A percentile compares a stretch with the other conserved stretches of the same genome.
Evolutionary conservation across 306 rosid genomes (phyloP).

Genomic region (Biancaea sappan): DNA sequence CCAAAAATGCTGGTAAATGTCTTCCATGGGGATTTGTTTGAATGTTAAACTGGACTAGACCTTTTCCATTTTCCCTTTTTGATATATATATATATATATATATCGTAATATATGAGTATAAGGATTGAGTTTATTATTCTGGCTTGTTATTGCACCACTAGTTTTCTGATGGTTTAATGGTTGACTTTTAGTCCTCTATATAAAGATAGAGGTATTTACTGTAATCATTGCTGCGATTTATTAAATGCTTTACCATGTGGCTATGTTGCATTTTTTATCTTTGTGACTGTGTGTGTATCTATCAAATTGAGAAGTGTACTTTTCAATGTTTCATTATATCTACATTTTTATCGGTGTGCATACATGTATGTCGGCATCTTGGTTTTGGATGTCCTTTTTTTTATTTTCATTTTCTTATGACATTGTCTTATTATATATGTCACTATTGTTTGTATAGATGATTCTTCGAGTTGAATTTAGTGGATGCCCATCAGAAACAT

Average conservation of each 20-base stretch:
- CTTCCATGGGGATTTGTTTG: slow-evolving; percentile 41
- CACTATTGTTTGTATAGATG: not conserved
- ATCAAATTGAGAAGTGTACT: not conserved
- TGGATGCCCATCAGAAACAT: slow-evolving; percentile 5
- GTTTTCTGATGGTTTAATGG: slow-evolving; percentile 25
- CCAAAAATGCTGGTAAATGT: slow-evolving; percentile 52
- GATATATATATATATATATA: slow-evolving; percentile 7
- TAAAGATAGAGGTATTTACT: not conserved
- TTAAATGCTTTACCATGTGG: not conserved
- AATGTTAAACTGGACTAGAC: slow-evolving; percentile 43
- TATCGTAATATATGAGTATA: not conserved
- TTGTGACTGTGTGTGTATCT: not conserved
- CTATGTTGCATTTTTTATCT: not conserved
- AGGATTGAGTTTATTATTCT: slow-evolving; percentile 16
- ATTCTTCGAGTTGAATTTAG: not conserved
- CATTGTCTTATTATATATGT: not conserved
- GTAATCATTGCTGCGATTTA: not conserved
- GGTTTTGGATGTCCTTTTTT: not conserved
- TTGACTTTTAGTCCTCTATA: not conserved
- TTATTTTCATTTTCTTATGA: not conserved
- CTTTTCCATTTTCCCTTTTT: not conserved
- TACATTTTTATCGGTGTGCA: not conserved
- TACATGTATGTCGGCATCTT: not conserved
- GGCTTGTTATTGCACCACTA: slow-evolving; percentile 19
- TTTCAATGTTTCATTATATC: not conserved